phyloP scores from a whole-genome alignment of 2,329 filamentous ascomycete genomes.

The Aureobasidium namibiae region DNA sequence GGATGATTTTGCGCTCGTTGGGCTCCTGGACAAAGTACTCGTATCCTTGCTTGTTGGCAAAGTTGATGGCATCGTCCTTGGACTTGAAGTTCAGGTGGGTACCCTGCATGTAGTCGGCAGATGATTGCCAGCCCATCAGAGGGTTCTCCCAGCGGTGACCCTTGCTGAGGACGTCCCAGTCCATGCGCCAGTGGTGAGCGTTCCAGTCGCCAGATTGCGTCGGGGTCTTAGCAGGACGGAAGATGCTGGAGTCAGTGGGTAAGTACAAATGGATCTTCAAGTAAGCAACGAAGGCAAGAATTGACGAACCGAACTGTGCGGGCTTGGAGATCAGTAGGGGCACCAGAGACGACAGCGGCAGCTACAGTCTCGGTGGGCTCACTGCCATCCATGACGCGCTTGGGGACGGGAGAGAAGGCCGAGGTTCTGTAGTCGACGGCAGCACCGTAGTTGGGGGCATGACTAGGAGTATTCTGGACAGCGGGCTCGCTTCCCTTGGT shows the following conservation, averaged over 20 bases:
- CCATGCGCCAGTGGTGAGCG: constrained; percentile 85
- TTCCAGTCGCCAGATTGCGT: constrained; percentile 91
- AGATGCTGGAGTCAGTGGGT: constrained; percentile 59
- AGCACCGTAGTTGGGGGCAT: constrained; percentile 74
- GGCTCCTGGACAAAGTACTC: constrained; percentile 99
- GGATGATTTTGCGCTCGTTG: constrained; percentile 73
- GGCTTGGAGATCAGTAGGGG: constrained; percentile 87
- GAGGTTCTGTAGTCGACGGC: constrained; percentile 83
- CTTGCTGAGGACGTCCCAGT: constrained; percentile 90
- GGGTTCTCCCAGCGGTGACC: constrained; percentile 98
- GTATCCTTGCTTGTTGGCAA: constrained; percentile 98
- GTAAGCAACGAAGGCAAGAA: constrained; percentile 13
- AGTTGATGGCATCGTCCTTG: constrained; percentile 90
- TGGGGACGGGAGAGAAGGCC: constrained; percentile 91
- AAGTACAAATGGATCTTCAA: constrained; percentile 7
- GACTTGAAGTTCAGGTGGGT: constrained; percentile 81
- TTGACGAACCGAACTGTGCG: constrained; percentile 75
- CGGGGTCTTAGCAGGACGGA: constrained; percentile 82
- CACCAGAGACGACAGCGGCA: constrained; percentile 82
- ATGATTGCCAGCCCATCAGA: constrained; percentile 97
- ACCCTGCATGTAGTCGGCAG: constrained; percentile 89
- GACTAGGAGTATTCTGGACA: constrained; percentile 46
- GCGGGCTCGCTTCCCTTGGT: constrained; percentile 45
- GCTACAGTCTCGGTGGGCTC: constrained; percentile 68
- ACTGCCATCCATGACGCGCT: constrained; percentile 81